phyloP scores from a whole-genome alignment of 441 rosid genomes.

The Eruca vesicaria region DNA sequence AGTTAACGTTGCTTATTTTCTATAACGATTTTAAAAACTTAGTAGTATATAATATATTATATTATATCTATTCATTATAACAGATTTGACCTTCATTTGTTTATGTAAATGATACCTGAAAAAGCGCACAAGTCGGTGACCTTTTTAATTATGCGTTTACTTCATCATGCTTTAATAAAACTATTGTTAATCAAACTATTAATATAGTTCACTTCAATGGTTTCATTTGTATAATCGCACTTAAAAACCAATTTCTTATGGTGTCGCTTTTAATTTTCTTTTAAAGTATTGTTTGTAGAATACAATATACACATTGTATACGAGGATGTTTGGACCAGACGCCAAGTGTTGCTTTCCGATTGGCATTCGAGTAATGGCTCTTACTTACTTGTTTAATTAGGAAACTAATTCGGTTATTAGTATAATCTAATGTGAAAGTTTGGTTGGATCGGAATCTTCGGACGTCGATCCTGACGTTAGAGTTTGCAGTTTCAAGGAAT shows the following conservation, averaged over 20 bases:
- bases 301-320: neutral
- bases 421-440: neutral
- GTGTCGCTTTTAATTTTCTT: too few relatives aligned
- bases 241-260: neutral
- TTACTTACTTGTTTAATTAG: neutral
- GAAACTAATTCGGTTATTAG: slow-evolving; percentile 8
- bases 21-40: neutral
- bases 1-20: slow-evolving; percentile 3
- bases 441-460: slow-evolving; percentile 3
- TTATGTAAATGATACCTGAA: neutral
- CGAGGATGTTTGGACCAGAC: slow-evolving; percentile 17
- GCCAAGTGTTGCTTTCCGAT: slow-evolving; percentile 8
- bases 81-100: slow-evolving; percentile 9
- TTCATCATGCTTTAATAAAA: neutral
- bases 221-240: neutral
- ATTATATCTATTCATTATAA: neutral
- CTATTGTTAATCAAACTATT: neutral
- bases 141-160: neutral
- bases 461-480: slow-evolving; percentile 18
- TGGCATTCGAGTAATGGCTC: slow-evolving; percentile 22
- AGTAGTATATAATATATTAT: neutral
- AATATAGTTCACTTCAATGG: neutral
- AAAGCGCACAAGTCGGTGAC: slow-evolving; percentile 24
- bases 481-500: slow-evolving; percentile 12
- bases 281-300: too few relatives aligned